Conservation (phyloP, 306 rosid species). For the Vigna radiata region DNA sequence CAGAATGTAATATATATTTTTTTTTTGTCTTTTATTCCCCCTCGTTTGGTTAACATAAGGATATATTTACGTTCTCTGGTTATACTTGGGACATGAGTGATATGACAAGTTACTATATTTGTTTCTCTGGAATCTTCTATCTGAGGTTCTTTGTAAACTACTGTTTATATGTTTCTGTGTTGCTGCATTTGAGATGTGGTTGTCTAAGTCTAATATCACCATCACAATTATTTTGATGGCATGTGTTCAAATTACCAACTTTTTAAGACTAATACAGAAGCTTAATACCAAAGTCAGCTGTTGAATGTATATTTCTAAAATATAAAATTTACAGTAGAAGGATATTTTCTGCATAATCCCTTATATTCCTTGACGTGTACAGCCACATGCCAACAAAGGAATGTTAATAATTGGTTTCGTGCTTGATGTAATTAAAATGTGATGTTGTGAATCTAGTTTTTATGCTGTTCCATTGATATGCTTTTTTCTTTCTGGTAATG, state of each 20-base stretch:
- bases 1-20: slow-evolving; percentile 79
- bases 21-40: background rate
- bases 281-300: slow-evolving; percentile 1
- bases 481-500: slow-evolving; percentile 36
- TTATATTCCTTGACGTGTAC: slow-evolving; percentile 1
- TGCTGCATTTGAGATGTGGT: slow-evolving; percentile 28
- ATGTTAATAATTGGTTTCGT: slow-evolving; percentile 5
- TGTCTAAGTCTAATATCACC: slow-evolving; percentile 9
- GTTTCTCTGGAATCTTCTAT: background rate
- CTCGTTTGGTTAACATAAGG: slow-evolving; percentile 22
- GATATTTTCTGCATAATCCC: background rate
- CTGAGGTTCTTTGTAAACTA: background rate
- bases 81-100: slow-evolving; percentile 16
- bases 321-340: background rate
- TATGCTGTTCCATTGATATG: slow-evolving; percentile 33
- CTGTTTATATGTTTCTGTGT: slow-evolving; percentile 1
- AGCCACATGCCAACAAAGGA: background rate
- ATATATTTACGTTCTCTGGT: slow-evolving; percentile 9
- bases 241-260: background rate
- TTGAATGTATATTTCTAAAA: background rate
- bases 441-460: slow-evolving; percentile 22
- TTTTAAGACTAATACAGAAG: background rate
- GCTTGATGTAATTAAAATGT: slow-evolving; percentile 35
- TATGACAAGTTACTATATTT: background rate
- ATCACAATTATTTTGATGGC: background rate